These are phyloP conservation scores for Xylariaceae sp. DNA, from an alignment of 2,329 filamentous ascomycete species.

Conservation along the genomic window DNA sequence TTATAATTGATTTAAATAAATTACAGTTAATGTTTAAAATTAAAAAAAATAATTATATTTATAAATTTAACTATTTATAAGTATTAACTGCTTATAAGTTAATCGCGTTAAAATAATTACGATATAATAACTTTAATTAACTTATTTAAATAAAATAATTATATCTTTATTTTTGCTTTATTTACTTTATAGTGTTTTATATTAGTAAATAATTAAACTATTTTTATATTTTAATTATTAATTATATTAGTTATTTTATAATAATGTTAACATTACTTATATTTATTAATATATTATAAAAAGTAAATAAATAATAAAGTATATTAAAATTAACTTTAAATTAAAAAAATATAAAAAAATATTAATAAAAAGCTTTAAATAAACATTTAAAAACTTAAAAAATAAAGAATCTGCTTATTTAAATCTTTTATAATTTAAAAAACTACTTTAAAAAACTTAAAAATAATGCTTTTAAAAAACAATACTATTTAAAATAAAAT, in stretches of 20 bases:
- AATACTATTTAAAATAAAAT: no score
- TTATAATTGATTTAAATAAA: no score
- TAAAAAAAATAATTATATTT: background rate
- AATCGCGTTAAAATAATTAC: background rate
- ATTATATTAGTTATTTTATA: no score
- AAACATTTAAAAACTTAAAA: no score
- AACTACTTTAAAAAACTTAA: background rate
- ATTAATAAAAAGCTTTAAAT: no score
- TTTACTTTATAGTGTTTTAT: background rate
- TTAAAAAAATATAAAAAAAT: no score
- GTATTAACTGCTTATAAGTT: background rate
- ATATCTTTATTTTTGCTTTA: background rate
- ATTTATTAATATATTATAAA: no score
- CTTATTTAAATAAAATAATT: background rate
- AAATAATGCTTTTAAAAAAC: background rate
- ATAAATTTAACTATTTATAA: background rate
- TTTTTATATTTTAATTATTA: background rate
- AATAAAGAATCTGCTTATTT: no score
- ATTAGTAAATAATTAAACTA: background rate
- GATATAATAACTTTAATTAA: background rate
- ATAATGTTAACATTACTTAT: no score
- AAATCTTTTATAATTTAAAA: no score
- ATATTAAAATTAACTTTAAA: no score
- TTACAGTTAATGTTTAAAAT: background rate
- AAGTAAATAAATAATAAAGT: no score